These are phyloP conservation scores for Candida xiaguanensis DNA, from an alignment of 805 yeast species.

Conservation along the genomic window DNA sequence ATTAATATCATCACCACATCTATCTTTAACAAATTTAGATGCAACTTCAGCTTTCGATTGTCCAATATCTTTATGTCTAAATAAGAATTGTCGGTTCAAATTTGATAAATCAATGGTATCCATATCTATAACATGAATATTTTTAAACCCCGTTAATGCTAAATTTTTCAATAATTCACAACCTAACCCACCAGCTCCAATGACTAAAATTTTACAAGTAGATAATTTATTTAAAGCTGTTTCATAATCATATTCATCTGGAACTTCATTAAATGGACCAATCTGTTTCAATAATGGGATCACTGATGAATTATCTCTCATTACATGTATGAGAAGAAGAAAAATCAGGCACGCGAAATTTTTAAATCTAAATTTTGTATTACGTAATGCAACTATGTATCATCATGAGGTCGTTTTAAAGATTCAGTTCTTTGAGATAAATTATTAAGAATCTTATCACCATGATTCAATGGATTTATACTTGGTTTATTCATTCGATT, in stretches of 20 bases:
- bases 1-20: constrained; percentile 38
- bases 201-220: constrained; percentile 33
- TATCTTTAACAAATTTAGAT: constrained; percentile 46
- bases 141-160: constrained; percentile 62
- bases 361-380: not conserved
- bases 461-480: constrained; percentile 10
- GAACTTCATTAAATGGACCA: constrained; percentile 41
- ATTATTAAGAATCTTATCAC: constrained; percentile 28
- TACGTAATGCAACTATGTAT: not conserved
- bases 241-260: constrained; percentile 26
- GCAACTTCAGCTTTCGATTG: constrained; percentile 65
- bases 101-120: constrained; percentile 78
- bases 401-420: constrained; percentile 2
- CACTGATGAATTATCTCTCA: constrained; percentile 21
- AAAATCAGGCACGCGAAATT: not conserved
- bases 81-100: constrained; percentile 72
- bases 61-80: constrained; percentile 60
- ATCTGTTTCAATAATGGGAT: constrained; percentile 16
- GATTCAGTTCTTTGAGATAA: not conserved
- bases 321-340: not conserved
- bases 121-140: constrained; percentile 74
- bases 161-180: constrained; percentile 75
- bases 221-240: constrained; percentile 21
- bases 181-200: constrained; percentile 85
- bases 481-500: constrained; percentile 7